A percentile compares a stretch with the other conserved stretches of the same genome.
phyloP scores from a whole-genome alignment of 768 basidiomycete genomes.

The Russula foetens region DNA sequence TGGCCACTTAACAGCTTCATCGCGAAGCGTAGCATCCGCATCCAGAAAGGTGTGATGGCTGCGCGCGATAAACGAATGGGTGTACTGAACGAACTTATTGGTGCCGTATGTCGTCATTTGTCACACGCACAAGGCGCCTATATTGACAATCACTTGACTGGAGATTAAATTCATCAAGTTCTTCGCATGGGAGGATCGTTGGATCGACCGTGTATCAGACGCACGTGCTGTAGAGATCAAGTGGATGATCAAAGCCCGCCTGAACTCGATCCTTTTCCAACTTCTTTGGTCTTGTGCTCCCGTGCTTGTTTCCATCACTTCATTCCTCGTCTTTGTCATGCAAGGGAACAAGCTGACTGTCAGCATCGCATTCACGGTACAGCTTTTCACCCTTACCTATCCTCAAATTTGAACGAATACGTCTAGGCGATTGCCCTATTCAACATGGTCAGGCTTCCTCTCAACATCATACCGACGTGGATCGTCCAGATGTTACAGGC shows the following conservation, averaged over 20 bases:
- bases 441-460: slow-evolving; percentile 70
- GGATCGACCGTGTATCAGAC: slow-evolving; percentile 59
- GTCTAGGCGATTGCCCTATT: slow-evolving; percentile 69
- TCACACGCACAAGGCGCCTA: background rate
- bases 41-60: slow-evolving; percentile 49
- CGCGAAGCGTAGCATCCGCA: slow-evolving; percentile 48
- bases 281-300: slow-evolving; percentile 71
- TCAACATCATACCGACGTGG: slow-evolving; percentile 75
- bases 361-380: slow-evolving; percentile 74
- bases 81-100: slow-evolving; percentile 70
- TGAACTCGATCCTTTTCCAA: slow-evolving; percentile 66
- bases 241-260: slow-evolving; percentile 71
- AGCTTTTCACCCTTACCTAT: slow-evolving; percentile 21
- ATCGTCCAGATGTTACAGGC: slow-evolving; percentile 68
- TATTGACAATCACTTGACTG: background rate
- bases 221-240: slow-evolving; percentile 62
- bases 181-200: slow-evolving; percentile 73
- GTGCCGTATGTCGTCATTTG: slow-evolving; percentile 39
- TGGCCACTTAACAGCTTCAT: slow-evolving; percentile 67
- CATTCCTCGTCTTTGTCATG: slow-evolving; percentile 67
- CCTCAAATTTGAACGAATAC: background rate
- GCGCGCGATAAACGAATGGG: slow-evolving; percentile 73
- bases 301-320: slow-evolving; percentile 69
- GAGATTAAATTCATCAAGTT: slow-evolving; percentile 75
- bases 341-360: slow-evolving; percentile 70